A percentile compares a stretch with the other conserved stretches of the same genome.
Evolutionary conservation across 2,329 filamentous ascomycete species (phyloP).

Genomic region (Ascochyta fabae): DNA sequence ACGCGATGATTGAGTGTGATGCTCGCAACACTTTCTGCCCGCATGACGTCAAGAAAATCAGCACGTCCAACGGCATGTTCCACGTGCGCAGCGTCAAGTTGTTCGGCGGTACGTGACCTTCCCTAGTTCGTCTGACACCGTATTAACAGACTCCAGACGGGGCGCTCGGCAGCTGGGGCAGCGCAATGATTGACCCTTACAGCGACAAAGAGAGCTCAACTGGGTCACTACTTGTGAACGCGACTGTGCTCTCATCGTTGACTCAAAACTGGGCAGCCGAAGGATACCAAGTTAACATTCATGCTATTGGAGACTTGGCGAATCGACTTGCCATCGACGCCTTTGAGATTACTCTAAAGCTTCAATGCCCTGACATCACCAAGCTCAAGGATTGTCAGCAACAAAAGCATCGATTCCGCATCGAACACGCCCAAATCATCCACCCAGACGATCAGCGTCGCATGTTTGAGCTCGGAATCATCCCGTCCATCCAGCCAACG

Average conservation of each 20-base stretch:
- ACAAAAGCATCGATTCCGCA: slow-evolving; percentile 64
- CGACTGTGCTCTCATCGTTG: slow-evolving; percentile 62
- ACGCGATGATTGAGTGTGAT: slow-evolving; percentile 72
- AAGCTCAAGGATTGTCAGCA: slow-evolving; percentile 61
- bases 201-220: slow-evolving; percentile 66
- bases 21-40: slow-evolving; percentile 70
- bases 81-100: slow-evolving; percentile 70
- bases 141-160: slow-evolving; percentile 59
- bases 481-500: slow-evolving; percentile 74
- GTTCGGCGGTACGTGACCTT: slow-evolving; percentile 63
- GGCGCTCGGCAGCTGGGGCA: slow-evolving; percentile 74
- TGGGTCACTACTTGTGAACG: slow-evolving; percentile 71
- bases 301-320: slow-evolving; percentile 74
- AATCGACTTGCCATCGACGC: slow-evolving; percentile 70
- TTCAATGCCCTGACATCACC: slow-evolving; percentile 56
- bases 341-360: slow-evolving; percentile 63
- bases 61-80: slow-evolving; percentile 58
- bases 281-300: slow-evolving; percentile 73
- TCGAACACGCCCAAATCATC: slow-evolving; percentile 75
- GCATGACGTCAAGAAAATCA: slow-evolving; percentile 55
- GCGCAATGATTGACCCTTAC: slow-evolving; percentile 74
- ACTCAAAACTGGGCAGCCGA: slow-evolving; percentile 64
- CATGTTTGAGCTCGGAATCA: slow-evolving; percentile 65
- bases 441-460: slow-evolving; percentile 68
- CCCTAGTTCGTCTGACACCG: no score